phyloP scores from a whole-genome alignment of 202 grass and related monocot genomes.

The Zoysia matrella region DNA sequence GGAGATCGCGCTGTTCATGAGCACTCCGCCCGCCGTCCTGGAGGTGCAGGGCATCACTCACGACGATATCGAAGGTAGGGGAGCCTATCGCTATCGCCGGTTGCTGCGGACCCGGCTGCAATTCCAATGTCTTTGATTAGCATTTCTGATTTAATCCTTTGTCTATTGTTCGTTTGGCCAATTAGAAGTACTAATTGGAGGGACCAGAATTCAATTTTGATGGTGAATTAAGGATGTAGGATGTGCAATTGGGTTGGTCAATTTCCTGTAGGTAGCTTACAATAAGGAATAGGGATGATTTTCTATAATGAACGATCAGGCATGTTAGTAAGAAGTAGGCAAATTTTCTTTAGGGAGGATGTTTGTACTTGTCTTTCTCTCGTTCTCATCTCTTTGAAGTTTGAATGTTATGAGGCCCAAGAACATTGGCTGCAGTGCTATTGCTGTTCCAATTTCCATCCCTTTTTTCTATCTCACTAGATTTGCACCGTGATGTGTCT shows the following conservation, averaged over 20 bases:
- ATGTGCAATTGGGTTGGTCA: not conserved
- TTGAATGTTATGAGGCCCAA: too few species aligned
- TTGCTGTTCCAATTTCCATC: not conserved
- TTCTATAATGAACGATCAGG: too few species aligned
- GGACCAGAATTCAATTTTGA: not conserved
- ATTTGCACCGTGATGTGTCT: not conserved
- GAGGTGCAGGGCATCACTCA: slow-evolving; percentile 64
- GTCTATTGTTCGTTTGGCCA: not conserved
- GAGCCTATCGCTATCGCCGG: too few species aligned
- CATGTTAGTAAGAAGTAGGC: too few species aligned
- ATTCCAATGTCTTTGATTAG: not conserved
- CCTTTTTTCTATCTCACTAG: not conserved
- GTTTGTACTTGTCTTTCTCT: too few species aligned
- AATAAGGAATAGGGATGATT: not conserved
- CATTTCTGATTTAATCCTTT: not conserved
- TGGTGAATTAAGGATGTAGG: not conserved
- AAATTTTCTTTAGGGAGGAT: not conserved
- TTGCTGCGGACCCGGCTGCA: not conserved
- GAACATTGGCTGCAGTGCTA: not conserved
- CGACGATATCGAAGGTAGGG: slow-evolving; percentile 68
- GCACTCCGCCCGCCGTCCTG: slow-evolving; percentile 55
- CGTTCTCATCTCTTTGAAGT: too few species aligned
- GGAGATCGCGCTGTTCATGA: slow-evolving; percentile 79
- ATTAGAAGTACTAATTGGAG: not conserved
- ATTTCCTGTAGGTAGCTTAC: not conserved